phyloP scores from a whole-genome alignment of 176 grass and related monocot genomes.

The Phoenix roebelenii region DNA sequence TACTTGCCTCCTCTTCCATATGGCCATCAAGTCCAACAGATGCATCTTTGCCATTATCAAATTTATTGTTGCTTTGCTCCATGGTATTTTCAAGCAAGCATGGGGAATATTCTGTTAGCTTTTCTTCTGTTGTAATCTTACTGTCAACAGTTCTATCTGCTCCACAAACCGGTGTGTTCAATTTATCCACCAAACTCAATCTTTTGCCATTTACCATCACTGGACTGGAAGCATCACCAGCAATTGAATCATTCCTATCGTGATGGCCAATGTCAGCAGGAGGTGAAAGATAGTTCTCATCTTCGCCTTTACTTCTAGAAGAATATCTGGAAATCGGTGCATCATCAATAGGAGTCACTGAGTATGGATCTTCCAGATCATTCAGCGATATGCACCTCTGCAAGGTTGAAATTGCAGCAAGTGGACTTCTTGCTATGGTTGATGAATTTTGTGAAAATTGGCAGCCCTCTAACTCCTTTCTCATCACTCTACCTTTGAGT shows the following conservation, averaged over 20 bases:
- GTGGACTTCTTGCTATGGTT: conserved; percentile 9
- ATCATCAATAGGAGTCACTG: conserved; percentile 22
- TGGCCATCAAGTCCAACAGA: conserved; percentile 11
- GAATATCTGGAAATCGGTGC: conserved; percentile 19
- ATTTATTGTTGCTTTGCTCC: conserved; percentile 6
- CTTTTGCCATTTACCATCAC: background rate
- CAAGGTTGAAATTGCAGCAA: conserved; percentile 28
- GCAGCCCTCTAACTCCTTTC: background rate
- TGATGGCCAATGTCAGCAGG: background rate
- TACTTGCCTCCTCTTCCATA: conserved; percentile 22
- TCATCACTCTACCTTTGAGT: background rate
- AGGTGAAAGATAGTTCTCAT: background rate
- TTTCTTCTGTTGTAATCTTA: conserved; percentile 16
- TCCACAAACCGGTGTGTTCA: conserved; percentile 18
- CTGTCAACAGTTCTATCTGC: conserved; percentile 11
- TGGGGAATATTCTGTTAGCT: conserved; percentile 7
- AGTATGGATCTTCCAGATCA: conserved; percentile 17
- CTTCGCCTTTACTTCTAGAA: background rate
- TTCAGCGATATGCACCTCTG: conserved; percentile 19
- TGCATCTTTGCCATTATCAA: conserved; percentile 22
- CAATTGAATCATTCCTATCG: conserved; percentile 6
- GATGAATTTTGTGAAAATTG: conserved; percentile 25
- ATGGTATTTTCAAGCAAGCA: background rate
- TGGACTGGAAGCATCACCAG: conserved; percentile 12
- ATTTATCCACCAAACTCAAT: conserved; percentile 11